Conservation (phyloP, 2,329 filamentous ascomycete species). For the Catunica adiposa region DNA sequence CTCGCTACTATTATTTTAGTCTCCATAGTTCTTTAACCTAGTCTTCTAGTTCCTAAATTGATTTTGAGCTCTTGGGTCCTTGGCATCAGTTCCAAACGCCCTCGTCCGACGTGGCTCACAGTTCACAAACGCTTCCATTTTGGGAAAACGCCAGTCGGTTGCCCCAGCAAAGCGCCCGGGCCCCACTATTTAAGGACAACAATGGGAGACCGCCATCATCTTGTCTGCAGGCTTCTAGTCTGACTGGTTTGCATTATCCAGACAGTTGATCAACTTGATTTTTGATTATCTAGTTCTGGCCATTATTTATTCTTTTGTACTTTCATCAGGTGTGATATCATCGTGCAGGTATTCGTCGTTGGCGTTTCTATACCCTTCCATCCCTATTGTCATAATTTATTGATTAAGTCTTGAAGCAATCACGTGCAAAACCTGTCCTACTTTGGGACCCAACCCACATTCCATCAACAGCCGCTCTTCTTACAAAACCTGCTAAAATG, state of each 20-base stretch:
- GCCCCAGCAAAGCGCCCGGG: neutral
- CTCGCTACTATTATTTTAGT: too few relatives aligned
- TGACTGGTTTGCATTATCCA: too few relatives aligned
- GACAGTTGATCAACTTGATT: too few relatives aligned
- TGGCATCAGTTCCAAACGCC: too few relatives aligned
- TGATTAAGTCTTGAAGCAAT: too few relatives aligned
- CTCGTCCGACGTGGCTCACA: too few relatives aligned
- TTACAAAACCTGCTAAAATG: constrained; percentile 21
- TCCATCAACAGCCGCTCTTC: neutral
- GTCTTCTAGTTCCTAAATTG: too few relatives aligned
- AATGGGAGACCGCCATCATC: neutral
- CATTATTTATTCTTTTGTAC: neutral
- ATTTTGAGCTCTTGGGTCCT: too few relatives aligned
- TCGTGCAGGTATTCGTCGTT: neutral
- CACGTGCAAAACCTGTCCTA: neutral
- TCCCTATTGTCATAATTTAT: neutral
- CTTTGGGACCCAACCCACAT: neutral
- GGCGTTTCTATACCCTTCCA: neutral
- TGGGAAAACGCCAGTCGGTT: neutral
- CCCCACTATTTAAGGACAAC: too few relatives aligned
- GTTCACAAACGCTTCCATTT: too few relatives aligned
- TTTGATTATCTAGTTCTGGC: neutral
- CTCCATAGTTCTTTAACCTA: too few relatives aligned
- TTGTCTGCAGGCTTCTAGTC: neutral
- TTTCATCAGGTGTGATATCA: neutral